Evolutionary conservation across 176 grass and related monocot species (phyloP).

Genomic region (Bromus sterilis): DNA sequence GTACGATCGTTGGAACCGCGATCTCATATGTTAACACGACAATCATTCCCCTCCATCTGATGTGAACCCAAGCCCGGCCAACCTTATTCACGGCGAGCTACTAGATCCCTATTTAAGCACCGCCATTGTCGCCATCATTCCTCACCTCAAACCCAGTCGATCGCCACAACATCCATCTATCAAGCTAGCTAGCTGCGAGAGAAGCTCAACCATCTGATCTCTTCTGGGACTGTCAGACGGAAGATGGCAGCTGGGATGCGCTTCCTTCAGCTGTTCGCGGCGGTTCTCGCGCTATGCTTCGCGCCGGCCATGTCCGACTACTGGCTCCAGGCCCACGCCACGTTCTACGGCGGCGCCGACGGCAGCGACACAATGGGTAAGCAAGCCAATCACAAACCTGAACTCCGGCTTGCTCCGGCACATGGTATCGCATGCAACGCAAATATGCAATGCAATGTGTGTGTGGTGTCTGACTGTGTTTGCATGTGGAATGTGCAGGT

Average conservation of each 20-base stretch:
- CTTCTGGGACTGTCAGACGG: background rate
- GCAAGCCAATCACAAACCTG: background rate
- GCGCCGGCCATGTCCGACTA: background rate
- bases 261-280: background rate
- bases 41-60: background rate
- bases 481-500: background rate
- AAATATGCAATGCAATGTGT: background rate
- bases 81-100: background rate
- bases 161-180: background rate
- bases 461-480: background rate
- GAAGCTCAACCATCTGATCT: background rate
- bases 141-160: constrained; percentile 1
- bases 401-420: background rate
- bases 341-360: constrained; percentile 50
- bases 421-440: too few relatives aligned
- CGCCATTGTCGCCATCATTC: background rate
- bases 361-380: constrained; percentile 49
- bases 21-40: background rate
- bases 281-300: background rate
- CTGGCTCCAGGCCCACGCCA: constrained; percentile 20
- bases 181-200: background rate
- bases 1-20: background rate
- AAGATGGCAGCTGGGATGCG: background rate
- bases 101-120: constrained; percentile 9
- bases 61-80: background rate